These are phyloP conservation scores for Schrenkiella parvula DNA, from an alignment of 345 rosid genomes.

Conservation along the genomic window DNA sequence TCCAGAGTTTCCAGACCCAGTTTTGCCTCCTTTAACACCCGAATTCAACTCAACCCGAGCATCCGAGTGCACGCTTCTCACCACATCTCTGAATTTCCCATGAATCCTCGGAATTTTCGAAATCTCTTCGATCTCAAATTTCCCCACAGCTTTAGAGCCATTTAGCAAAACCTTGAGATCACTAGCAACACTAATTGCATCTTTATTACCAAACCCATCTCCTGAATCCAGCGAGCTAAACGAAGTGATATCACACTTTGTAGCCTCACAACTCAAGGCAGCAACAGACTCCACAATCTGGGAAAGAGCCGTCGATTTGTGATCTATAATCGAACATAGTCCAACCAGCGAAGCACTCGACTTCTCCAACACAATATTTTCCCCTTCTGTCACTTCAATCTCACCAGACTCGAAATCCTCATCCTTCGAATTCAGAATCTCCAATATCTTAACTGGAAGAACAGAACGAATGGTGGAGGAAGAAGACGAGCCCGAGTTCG, in stretches of 20 bases:
- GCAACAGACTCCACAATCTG: conserved; percentile 54
- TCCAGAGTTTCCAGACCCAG: conserved; percentile 29
- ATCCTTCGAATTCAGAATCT: conserved; percentile 33
- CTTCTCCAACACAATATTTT: conserved; percentile 32
- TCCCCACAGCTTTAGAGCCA: conserved; percentile 62
- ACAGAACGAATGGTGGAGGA: conserved; percentile 33
- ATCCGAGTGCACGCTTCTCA: conserved; percentile 51
- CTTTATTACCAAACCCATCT: conserved; percentile 65
- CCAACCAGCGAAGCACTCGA: conserved; percentile 46
- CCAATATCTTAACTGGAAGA: conserved; percentile 39
- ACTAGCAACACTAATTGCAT: conserved; percentile 57
- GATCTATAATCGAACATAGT: conserved; percentile 54
- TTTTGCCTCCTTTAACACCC: conserved; percentile 33
- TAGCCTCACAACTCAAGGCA: conserved; percentile 75
- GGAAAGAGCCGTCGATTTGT: conserved; percentile 44
- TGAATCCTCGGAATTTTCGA: conserved; percentile 45
- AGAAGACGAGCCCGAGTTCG: conserved; percentile 23
- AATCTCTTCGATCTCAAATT: conserved; percentile 36
- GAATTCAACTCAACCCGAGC: conserved; percentile 54
- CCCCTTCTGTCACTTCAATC: conserved; percentile 48
- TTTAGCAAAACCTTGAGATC: conserved; percentile 72
- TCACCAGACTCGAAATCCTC: conserved; percentile 1
- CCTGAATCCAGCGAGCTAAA: conserved; percentile 54
- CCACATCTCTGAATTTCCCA: conserved; percentile 59
- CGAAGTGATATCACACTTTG: conserved; percentile 42